These are phyloP conservation scores for Hygrophoropsis aurantiaca DNA, from an alignment of 768 basidiomycete species.

Conservation along the genomic window DNA sequence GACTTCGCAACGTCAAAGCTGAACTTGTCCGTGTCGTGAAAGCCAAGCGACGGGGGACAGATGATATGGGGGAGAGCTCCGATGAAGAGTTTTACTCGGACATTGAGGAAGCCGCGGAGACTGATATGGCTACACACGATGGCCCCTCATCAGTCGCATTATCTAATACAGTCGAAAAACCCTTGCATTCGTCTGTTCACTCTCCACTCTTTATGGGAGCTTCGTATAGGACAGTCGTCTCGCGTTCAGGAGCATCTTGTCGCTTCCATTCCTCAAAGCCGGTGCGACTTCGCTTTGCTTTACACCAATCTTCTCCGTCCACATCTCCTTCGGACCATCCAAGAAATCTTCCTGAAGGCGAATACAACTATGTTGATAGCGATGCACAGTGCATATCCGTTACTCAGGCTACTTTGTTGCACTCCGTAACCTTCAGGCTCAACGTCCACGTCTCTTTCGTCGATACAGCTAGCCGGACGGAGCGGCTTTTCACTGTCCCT, in stretches of 20 bases:
- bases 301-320: constrained; percentile 62
- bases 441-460: constrained; percentile 77
- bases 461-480: constrained; percentile 64
- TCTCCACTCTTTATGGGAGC: constrained; percentile 41
- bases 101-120: constrained; percentile 9
- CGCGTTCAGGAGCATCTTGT: constrained; percentile 88
- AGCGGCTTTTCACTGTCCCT: constrained; percentile 59
- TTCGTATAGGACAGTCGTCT: constrained; percentile 56
- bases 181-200: constrained; percentile 38
- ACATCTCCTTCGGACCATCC: constrained; percentile 49
- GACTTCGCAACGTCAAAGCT: constrained; percentile 76
- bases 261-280: constrained; percentile 79
- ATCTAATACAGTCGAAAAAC: constrained; percentile 24
- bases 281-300: constrained; percentile 75
- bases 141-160: constrained; percentile 30
- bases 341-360: constrained; percentile 41
- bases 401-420: constrained; percentile 80
- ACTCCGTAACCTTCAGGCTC: constrained; percentile 77
- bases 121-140: constrained; percentile 17
- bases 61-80: constrained; percentile 36
- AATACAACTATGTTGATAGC: constrained; percentile 49
- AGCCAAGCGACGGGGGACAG: constrained; percentile 44
- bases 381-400: constrained; percentile 73
- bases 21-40: constrained; percentile 73
- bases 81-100: constrained; percentile 28